These are phyloP conservation scores for Aspergillus phoenicis DNA, from an alignment of 2,329 filamentous ascomycete species.

Conservation along the genomic window DNA sequence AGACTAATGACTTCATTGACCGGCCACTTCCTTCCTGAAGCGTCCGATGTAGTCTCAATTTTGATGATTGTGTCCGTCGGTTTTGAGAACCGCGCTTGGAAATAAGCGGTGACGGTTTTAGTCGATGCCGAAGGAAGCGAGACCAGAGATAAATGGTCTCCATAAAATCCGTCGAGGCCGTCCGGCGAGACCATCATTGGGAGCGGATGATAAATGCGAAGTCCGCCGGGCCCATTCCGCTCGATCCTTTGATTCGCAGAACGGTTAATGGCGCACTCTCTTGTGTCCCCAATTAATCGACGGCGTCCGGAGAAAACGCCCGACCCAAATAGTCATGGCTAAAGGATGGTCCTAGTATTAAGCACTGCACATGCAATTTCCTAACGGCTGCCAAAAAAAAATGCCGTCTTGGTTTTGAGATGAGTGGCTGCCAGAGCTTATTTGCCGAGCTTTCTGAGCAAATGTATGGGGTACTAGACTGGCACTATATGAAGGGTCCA, in stretches of 20 bases:
- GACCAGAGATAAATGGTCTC: background rate
- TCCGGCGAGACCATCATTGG: background rate
- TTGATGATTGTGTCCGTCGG: background rate
- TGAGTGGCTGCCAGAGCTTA: background rate
- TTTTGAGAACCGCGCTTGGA: background rate
- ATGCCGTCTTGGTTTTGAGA: background rate
- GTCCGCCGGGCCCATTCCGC: background rate
- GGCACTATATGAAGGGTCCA: background rate
- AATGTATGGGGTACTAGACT: background rate
- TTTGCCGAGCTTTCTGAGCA: background rate
- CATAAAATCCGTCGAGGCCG: background rate
- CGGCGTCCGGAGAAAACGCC: background rate
- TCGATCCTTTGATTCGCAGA: conserved; percentile 3
- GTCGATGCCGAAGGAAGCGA: conserved; percentile 1
- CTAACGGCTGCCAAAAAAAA: background rate
- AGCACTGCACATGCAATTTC: background rate
- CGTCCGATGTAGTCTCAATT: background rate
- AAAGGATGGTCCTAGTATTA: background rate
- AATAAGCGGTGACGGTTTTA: background rate
- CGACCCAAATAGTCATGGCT: background rate
- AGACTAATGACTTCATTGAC: background rate
- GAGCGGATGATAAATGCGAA: background rate
- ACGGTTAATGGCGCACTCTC: background rate
- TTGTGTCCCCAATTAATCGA: background rate
- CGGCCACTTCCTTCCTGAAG: background rate